These are phyloP conservation scores for Syzygium syzygioides DNA, from an alignment of 441 rosid species.

Conservation along the genomic window DNA sequence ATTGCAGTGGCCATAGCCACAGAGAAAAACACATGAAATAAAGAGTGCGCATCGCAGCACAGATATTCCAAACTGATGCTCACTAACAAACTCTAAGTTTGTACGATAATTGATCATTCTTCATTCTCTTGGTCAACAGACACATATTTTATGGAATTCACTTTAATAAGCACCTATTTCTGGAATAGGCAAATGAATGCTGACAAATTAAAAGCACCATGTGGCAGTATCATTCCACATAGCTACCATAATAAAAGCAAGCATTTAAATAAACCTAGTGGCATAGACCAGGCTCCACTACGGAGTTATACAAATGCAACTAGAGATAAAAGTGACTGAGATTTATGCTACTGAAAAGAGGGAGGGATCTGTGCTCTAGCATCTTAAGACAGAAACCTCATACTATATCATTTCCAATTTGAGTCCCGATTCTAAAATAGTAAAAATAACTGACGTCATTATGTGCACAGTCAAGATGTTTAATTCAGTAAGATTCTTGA, in stretches of 20 bases:
- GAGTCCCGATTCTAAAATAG: not conserved
- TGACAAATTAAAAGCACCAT: not conserved
- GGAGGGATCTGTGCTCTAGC: not conserved
- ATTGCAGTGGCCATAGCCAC: not conserved
- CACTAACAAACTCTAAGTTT: not conserved
- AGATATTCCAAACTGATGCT: not conserved
- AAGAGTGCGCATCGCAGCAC: not conserved
- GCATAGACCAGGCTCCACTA: not conserved
- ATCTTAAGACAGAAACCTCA: not conserved
- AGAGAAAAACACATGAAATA: not conserved
- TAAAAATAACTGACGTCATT: not conserved
- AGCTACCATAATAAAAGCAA: not conserved
- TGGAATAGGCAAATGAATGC: not conserved
- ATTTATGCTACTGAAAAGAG: not conserved
- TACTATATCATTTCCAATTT: not conserved
- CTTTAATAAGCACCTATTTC: not conserved
- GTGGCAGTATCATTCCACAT: not conserved
- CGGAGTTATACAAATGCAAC: not conserved
- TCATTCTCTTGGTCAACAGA: not conserved
- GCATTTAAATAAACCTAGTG: not conserved
- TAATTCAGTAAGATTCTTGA: not conserved
- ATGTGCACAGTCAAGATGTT: not conserved
- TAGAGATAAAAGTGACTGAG: not conserved
- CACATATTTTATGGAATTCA: not conserved
- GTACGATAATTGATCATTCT: not conserved